A percentile compares a stretch with the other conserved stretches of the same genome.
phyloP scores from a whole-genome alignment of 1,284 basidiomycete species.

The Leccinum fallax region DNA sequence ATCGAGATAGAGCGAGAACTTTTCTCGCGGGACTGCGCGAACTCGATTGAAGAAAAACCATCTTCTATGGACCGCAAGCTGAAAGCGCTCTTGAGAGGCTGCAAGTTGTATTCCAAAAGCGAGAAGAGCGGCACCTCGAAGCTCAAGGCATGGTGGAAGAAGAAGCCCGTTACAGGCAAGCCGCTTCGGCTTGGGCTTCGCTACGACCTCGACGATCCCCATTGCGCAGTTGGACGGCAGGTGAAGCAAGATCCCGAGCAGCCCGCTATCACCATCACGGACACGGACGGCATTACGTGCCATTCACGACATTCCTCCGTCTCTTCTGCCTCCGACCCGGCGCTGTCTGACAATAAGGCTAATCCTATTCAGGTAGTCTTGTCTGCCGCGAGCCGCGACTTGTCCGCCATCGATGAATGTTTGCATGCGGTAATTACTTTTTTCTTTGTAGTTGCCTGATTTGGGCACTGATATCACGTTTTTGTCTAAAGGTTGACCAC shows the following conservation, averaged over 20 bases:
- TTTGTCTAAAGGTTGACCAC: conserved; percentile 48
- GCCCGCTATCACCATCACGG: conserved; percentile 29
- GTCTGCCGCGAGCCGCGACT: conserved; percentile 53
- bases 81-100: conserved; percentile 41
- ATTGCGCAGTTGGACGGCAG: conserved; percentile 45
- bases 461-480: conserved; percentile 14
- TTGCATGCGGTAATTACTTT: conserved; percentile 31
- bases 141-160: conserved; percentile 65
- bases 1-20: conserved; percentile 43
- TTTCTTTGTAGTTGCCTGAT: conserved; percentile 14
- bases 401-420: conserved; percentile 50
- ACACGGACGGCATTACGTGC: conserved; percentile 25
- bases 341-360: conserved; percentile 29
- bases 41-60: conserved; percentile 34
- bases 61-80: conserved; percentile 38
- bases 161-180: conserved; percentile 48
- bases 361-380: conserved; percentile 49
- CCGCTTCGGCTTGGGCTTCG: conserved; percentile 40
- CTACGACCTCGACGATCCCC: conserved; percentile 37
- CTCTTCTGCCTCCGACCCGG: conserved; percentile 9
- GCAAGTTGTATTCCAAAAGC: conserved; percentile 40
- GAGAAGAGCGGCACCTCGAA: conserved; percentile 44
- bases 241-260: conserved; percentile 28
- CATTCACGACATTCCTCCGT: conserved; percentile 13
- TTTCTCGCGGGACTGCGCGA: conserved; percentile 29